These are phyloP conservation scores for Evernia prunastri DNA, from an alignment of 495 filamentous ascomycete species.

Conservation along the genomic window DNA sequence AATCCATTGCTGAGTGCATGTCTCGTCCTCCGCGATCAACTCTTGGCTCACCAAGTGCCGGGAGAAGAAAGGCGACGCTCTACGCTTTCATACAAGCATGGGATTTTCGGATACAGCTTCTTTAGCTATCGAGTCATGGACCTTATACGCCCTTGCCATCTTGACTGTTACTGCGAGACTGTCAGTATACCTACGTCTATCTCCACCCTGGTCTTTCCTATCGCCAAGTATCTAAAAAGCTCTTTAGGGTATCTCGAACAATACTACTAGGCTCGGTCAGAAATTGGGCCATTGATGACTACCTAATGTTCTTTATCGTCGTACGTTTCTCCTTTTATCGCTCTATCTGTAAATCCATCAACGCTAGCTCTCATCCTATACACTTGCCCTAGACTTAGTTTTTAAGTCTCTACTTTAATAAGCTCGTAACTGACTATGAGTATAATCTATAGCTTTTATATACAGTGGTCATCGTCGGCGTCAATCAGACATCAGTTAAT, in stretches of 20 bases:
- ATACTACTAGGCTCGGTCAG: conserved; percentile 40
- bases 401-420: too few species aligned
- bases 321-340: conserved; percentile 28
- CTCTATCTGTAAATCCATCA: too few species aligned
- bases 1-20: too few species aligned
- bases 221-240: not conserved
- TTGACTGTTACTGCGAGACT: conserved; percentile 19
- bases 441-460: conserved; percentile 34
- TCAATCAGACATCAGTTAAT: conserved; percentile 44
- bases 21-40: too few species aligned
- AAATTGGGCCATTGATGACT: conserved; percentile 48
- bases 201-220: not conserved
- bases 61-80: too few species aligned
- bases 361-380: too few species aligned
- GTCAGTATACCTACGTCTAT: conserved; percentile 4
- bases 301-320: conserved; percentile 45
- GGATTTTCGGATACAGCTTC: not conserved
- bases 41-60: too few species aligned
- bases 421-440: too few species aligned
- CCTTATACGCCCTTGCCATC: conserved; percentile 12
- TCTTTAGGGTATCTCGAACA: conserved; percentile 27
- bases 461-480: conserved; percentile 44
- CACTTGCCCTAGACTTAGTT: too few species aligned
- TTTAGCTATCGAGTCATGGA: conserved; percentile 24
- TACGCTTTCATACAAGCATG: too few species aligned